Evolutionary conservation across 495 filamentous ascomycete species (phyloP).

Genomic region (Penicillium desertorum): DNA sequence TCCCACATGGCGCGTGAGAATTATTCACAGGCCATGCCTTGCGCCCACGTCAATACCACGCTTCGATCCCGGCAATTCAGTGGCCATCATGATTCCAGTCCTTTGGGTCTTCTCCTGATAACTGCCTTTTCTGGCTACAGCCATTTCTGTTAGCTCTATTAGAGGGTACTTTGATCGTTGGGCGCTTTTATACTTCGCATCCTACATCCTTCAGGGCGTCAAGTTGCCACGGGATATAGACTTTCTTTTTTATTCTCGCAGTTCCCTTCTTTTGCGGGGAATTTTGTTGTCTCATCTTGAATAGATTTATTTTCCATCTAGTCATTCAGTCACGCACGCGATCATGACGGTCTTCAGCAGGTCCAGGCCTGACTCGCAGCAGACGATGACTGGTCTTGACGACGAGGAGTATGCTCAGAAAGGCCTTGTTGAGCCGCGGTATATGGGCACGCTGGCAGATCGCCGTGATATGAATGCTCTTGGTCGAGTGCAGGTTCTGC

Average conservation of each 20-base stretch:
- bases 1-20: constrained; percentile 24
- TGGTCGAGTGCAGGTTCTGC: constrained; percentile 44
- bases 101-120: constrained; percentile 17
- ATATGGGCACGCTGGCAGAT: constrained; percentile 42
- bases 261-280: background rate
- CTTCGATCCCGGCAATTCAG: constrained; percentile 10
- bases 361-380: constrained; percentile 19
- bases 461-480: constrained; percentile 46
- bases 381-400: constrained; percentile 17
- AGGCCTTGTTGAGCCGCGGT: constrained; percentile 38
- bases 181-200: constrained; percentile 2
- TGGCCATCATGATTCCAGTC: constrained; percentile 1
- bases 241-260: constrained; percentile 1
- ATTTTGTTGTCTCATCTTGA: background rate
- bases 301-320: background rate
- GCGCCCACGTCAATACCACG: constrained; percentile 26
- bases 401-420: constrained; percentile 29
- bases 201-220: background rate
- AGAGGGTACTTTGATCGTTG: background rate
- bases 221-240: background rate
- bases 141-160: background rate
- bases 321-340: background rate
- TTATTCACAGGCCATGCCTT: constrained; percentile 25
- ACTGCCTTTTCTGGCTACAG: constrained; percentile 22
- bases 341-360: constrained; percentile 12